Evolutionary conservation across 352 stramenopile genomes (phyloP), one percentile per base, ranked within the genome.

Genomic region (Phytophthora boehmeriae): DNA sequence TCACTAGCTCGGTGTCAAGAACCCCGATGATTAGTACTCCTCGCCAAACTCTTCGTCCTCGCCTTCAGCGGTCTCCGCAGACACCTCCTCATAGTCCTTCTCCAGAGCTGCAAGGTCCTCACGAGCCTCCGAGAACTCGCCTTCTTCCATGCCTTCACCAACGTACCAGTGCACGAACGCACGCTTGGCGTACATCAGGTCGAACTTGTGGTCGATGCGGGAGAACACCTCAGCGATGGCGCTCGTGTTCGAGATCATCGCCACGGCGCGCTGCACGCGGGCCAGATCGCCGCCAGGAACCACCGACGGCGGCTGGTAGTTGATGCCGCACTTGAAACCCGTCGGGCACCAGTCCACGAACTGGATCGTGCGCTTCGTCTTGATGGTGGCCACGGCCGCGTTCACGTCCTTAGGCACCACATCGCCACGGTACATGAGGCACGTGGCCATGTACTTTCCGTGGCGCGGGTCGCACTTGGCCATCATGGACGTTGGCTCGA

Each of bases 111-210:
- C 61, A 88, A 56, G 88, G 88, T 99, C 95, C 81, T 99, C 97
- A 81, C 97, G 96, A 51, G 97, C 98, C 72, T 99, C 97, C 60
- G 95, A 98, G 78, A 99, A 99, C 80, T 99, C 97, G 59, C 97
- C 97, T 82, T 99, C 97, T 77, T 99, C 98, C 97, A 99, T 99
- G 73, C 97, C 97, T 75, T 99, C 98, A 68, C 98, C 97, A 27
- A 99, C 97, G 69, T 99, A 99, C 97, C 97, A 99, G 86, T 99
- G 97, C 53, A 99, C 96, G 73, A 99, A 99, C 50, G 97, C 97
- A 81, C 97, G 57, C 54, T 67, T 72, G 23, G 58, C 64, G 38
- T 71, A 66, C 57, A 71, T 71, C 17, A 71, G 35, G 19, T 71
- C 63, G 38, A 67, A 71, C 57, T 67, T 71, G 57, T 67, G 57